Base-by-base conservation (phyloP, 352 stramenopile genomes). In the Globisporangium abappressorium region DNA sequence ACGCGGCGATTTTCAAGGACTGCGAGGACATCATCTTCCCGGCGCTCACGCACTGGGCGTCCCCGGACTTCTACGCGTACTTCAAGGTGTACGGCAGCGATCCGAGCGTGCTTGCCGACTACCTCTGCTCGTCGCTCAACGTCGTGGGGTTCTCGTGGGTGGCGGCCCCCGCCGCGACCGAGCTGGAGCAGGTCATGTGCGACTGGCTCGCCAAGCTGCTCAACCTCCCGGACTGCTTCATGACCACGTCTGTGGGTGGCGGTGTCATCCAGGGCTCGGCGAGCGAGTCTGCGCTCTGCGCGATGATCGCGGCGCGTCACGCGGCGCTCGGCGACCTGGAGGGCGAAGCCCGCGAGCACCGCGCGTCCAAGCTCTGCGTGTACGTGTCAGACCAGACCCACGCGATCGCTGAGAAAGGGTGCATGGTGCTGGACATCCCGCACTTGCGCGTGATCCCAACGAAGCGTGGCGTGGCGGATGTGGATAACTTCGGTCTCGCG, bases 311-410 rank as follows among this genome's bases (percentile, higher is more conserved):
- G 75, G 76, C 72, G 4, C 79, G 77, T 20, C 73, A 86, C 51
- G 62, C 67, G 26, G 76, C 74, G 24, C 63, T 85, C 3, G 68
- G 77, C 20, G 78, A 76, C 4, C 55, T 84, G 56, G 69, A 75
- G 61, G 80, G 77, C 46, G 70, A 71, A 8, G 75, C 49, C 1
- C 71, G 74, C 26, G n/a, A 74, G 15, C 20, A 79, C 14, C 38
- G 38, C 14, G 38, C 38, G 38, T 47, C 38, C 38, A 47, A 82
- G 14, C 74, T 92, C 20, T 80, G 85, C 12, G 65, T 84, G 24
- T 92, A 93, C 71, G 74, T 85, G 6, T 89, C 78, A 38, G 83
- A 92, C 62, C 85, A 93, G 73, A 89, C 83, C 3, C 83, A 93
- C 64, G 77, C 80, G 6, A 85, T 87, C 66, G 83, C 76, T 2